phyloP scores from a whole-genome alignment of 148 eudicot genomes.

The Diospyros lotus region DNA sequence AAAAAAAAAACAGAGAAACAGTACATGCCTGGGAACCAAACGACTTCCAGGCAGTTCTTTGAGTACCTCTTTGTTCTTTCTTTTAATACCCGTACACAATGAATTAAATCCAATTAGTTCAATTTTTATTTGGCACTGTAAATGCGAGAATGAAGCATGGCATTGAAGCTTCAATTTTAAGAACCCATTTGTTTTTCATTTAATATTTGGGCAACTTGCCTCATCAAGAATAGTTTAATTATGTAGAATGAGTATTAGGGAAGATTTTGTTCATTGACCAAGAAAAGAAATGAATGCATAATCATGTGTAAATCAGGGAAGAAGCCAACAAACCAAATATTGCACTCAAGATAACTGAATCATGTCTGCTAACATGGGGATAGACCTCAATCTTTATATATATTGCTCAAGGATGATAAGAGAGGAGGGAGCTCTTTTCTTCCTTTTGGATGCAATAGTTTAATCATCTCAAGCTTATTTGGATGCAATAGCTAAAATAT shows the following conservation, averaged over 20 bases:
- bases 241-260: background rate
- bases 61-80: too few species aligned
- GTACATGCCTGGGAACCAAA: too few species aligned
- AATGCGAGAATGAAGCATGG: too few species aligned
- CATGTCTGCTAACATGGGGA: background rate
- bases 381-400: background rate
- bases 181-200: too few species aligned
- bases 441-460: slow-evolving; percentile 10
- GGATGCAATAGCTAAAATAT: slow-evolving; percentile 5
- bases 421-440: slow-evolving; percentile 29
- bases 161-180: too few species aligned
- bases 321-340: slow-evolving; percentile 1
- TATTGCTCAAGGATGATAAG: slow-evolving; percentile 1
- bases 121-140: too few species aligned
- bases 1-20: too few species aligned
- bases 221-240: background rate
- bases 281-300: background rate
- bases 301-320: background rate
- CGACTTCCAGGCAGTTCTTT: too few species aligned
- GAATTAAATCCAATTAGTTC: too few species aligned
- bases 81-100: too few species aligned
- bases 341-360: background rate
- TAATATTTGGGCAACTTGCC: background rate
- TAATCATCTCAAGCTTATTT: slow-evolving; percentile 18
- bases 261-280: background rate